These are phyloP conservation scores for Grigorovia yakushimaensis DNA, from an alignment of 805 yeast species.

Conservation along the genomic window DNA sequence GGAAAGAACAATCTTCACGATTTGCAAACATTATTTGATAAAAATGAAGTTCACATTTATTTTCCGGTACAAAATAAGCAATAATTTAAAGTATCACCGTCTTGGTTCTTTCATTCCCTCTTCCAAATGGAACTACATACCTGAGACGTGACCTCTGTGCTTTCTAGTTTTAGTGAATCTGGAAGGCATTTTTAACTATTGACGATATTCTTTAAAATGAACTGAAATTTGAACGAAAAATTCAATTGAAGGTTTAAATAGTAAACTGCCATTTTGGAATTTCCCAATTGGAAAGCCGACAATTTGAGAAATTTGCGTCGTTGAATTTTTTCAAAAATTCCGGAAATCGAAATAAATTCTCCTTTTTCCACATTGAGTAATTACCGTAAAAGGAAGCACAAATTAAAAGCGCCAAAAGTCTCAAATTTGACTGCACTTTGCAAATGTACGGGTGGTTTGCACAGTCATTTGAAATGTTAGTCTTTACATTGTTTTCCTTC, in stretches of 20 bases:
- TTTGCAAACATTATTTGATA: too few species aligned
- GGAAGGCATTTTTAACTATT: slow-evolving; percentile 73
- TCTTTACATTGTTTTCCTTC: too few species aligned
- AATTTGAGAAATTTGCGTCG: background rate
- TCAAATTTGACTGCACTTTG: too few species aligned
- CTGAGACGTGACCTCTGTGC: slow-evolving; percentile 99
- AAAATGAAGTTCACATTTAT: too few species aligned
- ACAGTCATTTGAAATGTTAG: too few species aligned
- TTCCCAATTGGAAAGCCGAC: background rate
- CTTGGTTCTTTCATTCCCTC: slow-evolving; percentile 36
- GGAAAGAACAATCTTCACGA: background rate
- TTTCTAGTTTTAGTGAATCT: slow-evolving; percentile 99
- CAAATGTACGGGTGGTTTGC: background rate
- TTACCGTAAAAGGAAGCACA: background rate
- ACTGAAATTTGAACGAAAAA: background rate
- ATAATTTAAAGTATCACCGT: slow-evolving; percentile 19
- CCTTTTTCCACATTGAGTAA: background rate
- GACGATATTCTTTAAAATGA: slow-evolving; percentile 3
- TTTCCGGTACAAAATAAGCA: background rate
- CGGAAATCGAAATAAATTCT: background rate
- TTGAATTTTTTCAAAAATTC: too few species aligned
- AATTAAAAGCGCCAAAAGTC: background rate
- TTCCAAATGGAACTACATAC: slow-evolving; percentile 49
- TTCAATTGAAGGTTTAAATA: background rate
- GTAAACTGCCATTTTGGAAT: background rate